Evolutionary conservation across 1,284 basidiomycete species (phyloP).

Genomic region (Termitomyces sp.): DNA sequence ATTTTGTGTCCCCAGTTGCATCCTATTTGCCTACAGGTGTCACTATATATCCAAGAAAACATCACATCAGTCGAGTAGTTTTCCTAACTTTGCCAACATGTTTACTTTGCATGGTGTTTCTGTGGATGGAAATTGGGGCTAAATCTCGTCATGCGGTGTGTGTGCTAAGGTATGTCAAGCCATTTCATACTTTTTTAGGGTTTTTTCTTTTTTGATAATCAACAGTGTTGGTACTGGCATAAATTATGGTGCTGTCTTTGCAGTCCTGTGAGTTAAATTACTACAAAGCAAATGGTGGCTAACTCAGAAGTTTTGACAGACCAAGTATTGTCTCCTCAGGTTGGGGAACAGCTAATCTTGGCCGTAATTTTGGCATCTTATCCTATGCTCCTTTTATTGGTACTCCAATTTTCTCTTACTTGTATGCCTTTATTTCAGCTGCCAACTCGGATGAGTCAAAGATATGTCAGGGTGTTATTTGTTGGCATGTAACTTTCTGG

Average conservation of each 20-base stretch:
- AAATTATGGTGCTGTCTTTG: slow-evolving; percentile 65
- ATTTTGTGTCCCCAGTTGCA: slow-evolving; percentile 59
- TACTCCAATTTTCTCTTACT: slow-evolving; percentile 67
- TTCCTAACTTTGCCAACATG: slow-evolving; percentile 50
- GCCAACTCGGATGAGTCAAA: slow-evolving; percentile 33
- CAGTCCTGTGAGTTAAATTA: slow-evolving; percentile 50
- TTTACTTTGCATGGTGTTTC: slow-evolving; percentile 44
- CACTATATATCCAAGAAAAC: slow-evolving; percentile 38
- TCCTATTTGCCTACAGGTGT: slow-evolving; percentile 31
- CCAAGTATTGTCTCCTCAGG: slow-evolving; percentile 65
- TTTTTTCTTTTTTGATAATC: slow-evolving; percentile 5
- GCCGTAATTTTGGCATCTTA: slow-evolving; percentile 69
- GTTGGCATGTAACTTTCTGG: slow-evolving; percentile 65
- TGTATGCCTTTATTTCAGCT: slow-evolving; percentile 65
- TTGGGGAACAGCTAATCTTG: slow-evolving; percentile 65
- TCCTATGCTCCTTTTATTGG: slow-evolving; percentile 71
- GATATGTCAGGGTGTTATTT: slow-evolving; percentile 52
- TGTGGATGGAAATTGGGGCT: slow-evolving; percentile 49
- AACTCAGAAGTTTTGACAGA: slow-evolving; percentile 26
- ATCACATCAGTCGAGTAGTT: slow-evolving; percentile 51
- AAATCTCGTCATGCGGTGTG: slow-evolving; percentile 47
- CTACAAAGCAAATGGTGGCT: not conserved
- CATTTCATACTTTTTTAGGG: not conserved
- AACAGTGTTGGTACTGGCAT: slow-evolving; percentile 56
- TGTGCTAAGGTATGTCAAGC: slow-evolving; percentile 50